Percentiles rank a stretch among this genome's conserved stretches.
Evolutionary conservation across 345 rosid species (phyloP).

Genomic region (Eucalyptus pumila): DNA sequence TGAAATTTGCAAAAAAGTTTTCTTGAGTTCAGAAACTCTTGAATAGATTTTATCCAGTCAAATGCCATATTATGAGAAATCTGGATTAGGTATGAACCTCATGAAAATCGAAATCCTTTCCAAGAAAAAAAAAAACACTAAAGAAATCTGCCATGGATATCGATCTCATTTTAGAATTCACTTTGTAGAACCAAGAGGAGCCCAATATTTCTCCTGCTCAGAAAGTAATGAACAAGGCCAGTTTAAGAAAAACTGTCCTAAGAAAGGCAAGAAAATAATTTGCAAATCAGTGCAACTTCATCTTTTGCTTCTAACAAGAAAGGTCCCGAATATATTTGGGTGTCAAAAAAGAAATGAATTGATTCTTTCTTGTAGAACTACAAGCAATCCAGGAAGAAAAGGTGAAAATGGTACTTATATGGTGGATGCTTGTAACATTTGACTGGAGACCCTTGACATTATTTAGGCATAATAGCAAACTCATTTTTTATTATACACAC

Average conservation of each 20-base stretch:
- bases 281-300: background rate
- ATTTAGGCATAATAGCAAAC: background rate
- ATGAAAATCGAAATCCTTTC: background rate
- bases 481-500: background rate
- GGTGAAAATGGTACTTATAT: background rate
- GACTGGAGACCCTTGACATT: background rate
- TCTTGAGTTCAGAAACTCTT: background rate
- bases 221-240: background rate
- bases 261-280: background rate
- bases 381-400: background rate
- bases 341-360: background rate
- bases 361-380: background rate
- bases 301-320: background rate
- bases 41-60: background rate
- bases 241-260: background rate
- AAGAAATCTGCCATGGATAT: background rate
- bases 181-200: background rate
- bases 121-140: background rate
- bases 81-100: background rate
- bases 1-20: no score
- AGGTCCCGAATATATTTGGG: background rate
- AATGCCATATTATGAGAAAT: no score
- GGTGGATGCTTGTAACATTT: background rate
- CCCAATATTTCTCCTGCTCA: background rate
- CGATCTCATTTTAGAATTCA: background rate